These are phyloP conservation scores for Paratinospora sagittata DNA, from an alignment of 164 flowering plant species.

Conservation along the genomic window DNA sequence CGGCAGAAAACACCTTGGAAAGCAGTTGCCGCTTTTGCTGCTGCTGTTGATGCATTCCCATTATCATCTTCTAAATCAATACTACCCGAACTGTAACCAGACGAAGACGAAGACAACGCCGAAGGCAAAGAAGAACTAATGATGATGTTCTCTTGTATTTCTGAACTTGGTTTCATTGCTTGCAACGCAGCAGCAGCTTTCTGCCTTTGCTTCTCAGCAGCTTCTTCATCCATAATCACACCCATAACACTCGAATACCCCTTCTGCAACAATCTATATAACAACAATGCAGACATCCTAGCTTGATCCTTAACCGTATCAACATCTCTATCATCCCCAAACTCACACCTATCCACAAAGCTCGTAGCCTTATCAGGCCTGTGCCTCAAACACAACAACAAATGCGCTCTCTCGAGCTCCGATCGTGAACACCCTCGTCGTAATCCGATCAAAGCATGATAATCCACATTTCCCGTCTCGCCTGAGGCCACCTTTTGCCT, in stretches of 20 bases:
- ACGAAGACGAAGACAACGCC: too few relatives aligned
- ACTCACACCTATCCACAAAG: slow-evolving; percentile 76
- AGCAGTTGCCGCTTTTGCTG: slow-evolving; percentile 25
- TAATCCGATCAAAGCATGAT: slow-evolving; percentile 68
- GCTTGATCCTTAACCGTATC: slow-evolving; percentile 75
- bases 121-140: background rate
- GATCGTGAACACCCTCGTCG: slow-evolving; percentile 83
- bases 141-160: background rate
- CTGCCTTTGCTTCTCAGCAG: slow-evolving; percentile 56
- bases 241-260: slow-evolving; percentile 59
- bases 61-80: slow-evolving; percentile 13
- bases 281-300: slow-evolving; percentile 67
- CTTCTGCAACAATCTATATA: slow-evolving; percentile 76
- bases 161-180: slow-evolving; percentile 16
- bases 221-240: slow-evolving; percentile 66
- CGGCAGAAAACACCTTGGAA: slow-evolving; percentile 89
- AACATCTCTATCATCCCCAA: slow-evolving; percentile 54
- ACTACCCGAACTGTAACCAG: background rate
- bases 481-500: slow-evolving; percentile 63
- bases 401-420: slow-evolving; percentile 77
- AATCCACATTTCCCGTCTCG: slow-evolving; percentile 71
- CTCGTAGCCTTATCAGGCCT: slow-evolving; percentile 64
- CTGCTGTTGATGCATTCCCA: background rate
- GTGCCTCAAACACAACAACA: slow-evolving; percentile 58
- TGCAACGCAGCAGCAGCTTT: slow-evolving; percentile 45